Percentiles rank a stretch among this genome's conserved stretches.
Conservation (phyloP, 176 grass and related monocot genomes). For the Lolium perenne region DNA sequence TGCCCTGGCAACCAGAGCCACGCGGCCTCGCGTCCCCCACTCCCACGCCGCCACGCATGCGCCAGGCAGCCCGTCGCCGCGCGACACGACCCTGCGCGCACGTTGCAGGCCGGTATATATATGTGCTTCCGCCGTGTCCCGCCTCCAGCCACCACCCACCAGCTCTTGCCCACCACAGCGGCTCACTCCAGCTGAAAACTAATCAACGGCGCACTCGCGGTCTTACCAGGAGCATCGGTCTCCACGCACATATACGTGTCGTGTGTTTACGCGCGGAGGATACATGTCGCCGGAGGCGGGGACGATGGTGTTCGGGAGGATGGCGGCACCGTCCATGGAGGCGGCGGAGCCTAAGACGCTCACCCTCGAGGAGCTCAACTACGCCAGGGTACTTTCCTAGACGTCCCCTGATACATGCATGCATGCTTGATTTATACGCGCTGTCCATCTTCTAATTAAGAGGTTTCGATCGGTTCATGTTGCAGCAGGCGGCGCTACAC, state of each 20-base stretch:
- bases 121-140: neutral
- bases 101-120: neutral
- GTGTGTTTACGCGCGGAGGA: neutral
- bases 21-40: neutral
- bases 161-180: neutral
- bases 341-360: conserved; percentile 10
- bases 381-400: neutral
- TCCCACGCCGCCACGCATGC: neutral
- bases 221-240: neutral
- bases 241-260: neutral
- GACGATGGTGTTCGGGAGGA: neutral
- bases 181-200: neutral
- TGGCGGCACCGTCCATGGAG: neutral
- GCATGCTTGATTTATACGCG: neutral
- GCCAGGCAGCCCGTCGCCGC: neutral
- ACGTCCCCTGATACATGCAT: no score
- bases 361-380: conserved; percentile 12
- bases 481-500: conserved; percentile 56
- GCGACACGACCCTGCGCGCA: neutral
- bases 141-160: no score
- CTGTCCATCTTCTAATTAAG: neutral
- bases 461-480: no score
- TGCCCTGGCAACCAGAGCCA: neutral
- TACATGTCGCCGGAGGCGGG: neutral
- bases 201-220: neutral